Base-by-base conservation (phyloP, 805 yeast genomes). In the Wilhelminamyces savonicus region DNA sequence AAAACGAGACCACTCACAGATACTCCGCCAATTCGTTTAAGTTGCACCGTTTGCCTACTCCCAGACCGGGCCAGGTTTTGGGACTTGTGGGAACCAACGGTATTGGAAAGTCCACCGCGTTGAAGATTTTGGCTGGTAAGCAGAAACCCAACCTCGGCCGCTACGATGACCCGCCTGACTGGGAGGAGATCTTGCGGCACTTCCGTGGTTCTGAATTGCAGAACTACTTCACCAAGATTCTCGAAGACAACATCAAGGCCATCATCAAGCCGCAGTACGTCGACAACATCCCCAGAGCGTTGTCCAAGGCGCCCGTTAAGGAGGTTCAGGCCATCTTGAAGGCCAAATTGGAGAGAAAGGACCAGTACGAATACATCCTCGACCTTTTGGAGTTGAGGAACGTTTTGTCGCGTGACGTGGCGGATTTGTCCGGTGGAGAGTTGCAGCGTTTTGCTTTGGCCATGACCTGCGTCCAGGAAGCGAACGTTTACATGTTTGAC, bases 41-140 rank as follows among this genome's bases (percentile, higher is more conserved):
- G 62, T 74, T 92, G 52, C 98, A 92, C 60, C 76, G 98, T 61
- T 71, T 92, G 50, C 98, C 98, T 16, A 88, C 95, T 34, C 98
- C 98, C 40, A 83, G 98, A 65, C 97, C 98, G 2, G 97, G 97
- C 37, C 98, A 92, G 66, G 98, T 92, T 18, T 71, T 92, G 42
- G 98, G 98, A 45, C 74, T 92, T 44, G 98, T 92, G 29, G 98
- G 98, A 51, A 85, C 97, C 37, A 92, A 92, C 69, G 98, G 98
- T 87, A 92, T 92, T 53, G 98, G 98, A 51, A 92, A 92, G 58
- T 83, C 95, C 9, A 92, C 98, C 13, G 98, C 98, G 7, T 73
- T 92, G 55, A 92, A 92, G 66, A 88, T 92, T 52, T 74, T 92
- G 45, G 94, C 97, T 12, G 98, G 97, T 53, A 92, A 90, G 62